Evolutionary conservation across 2,329 filamentous ascomycete species (phyloP), one percentile per base, ranked within the genome.

Genomic region (Penicillium sp.): DNA sequence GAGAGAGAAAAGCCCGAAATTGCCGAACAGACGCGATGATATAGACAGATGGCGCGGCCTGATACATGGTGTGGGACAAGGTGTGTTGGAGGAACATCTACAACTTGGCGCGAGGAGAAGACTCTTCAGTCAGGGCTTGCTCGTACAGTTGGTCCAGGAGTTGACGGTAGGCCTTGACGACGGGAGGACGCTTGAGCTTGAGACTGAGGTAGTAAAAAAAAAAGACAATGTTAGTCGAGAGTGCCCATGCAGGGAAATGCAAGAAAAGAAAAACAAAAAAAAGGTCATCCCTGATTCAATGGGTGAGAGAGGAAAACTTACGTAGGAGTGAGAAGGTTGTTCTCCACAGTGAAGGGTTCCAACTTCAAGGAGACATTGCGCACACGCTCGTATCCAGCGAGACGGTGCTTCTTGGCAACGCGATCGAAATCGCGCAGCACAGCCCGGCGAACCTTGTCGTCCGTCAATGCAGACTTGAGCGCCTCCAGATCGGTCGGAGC

Each of bases 301-400:
- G 18, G 18, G 18, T 5, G 29, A 32, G 11, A 32, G 11, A 29
- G 8, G 39, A 27, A 38, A 43, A 71, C 71, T 63, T 61, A 74
- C 67, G 73, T 76, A 9, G 73, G 73, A 6, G 73, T 76, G 55
- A 76, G 73, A 43, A 96, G 76, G 70, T 95, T 87, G 65, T 98
- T 98, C 43, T 95, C 90, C 55, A 97, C 83, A 1, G 83, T 88
- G 62, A 98, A 97, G 1, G 93, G 93, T 50, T 98, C 93, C 11
- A 96, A 60, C 60, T 86, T 84, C 57, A 98, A 72, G 53, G 85
- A 71, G 48, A 85, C 78, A 58, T 84, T 86, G 66, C 79, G 81
- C 40, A 97, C 84, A 55, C 82, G 82, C 77, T 98, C 93, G 60
- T 87, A 97, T 57, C 84, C 88, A 66, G 95, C 93, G 69, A 98